phyloP scores from a whole-genome alignment of 2,329 filamentous ascomycete species.

The Xylariaceae sp. region DNA sequence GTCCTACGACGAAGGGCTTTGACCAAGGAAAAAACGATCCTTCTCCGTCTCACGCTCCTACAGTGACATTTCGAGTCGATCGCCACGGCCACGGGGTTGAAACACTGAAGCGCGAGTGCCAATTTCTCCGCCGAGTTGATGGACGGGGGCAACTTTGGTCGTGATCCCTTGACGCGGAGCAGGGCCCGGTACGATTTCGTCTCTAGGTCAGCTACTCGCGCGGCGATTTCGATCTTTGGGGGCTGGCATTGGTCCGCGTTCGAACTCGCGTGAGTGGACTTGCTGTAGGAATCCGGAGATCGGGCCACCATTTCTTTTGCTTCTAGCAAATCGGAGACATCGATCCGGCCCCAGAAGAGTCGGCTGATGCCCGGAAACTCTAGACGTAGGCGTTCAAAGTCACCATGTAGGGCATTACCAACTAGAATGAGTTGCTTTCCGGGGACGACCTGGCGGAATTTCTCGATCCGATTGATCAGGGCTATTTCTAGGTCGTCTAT shows the following conservation, averaged over 20 bases:
- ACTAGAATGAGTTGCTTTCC: constrained; percentile 4
- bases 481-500: constrained; percentile 3
- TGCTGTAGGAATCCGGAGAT: too few relatives aligned
- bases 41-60: too few relatives aligned
- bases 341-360: constrained; percentile 10
- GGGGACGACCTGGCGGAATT: background rate
- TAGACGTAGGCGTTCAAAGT: constrained; percentile 6
- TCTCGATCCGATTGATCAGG: background rate
- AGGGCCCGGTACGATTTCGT: background rate
- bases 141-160: background rate
- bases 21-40: too few relatives aligned
- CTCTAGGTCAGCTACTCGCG: background rate
- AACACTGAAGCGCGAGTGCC: background rate
- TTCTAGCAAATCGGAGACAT: constrained; percentile 7
- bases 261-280: too few relatives aligned
- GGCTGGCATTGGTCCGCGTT: background rate
- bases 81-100: constrained; percentile 1
- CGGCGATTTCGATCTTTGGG: background rate
- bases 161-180: background rate
- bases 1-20: too few relatives aligned
- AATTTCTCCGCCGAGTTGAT: constrained; percentile 4
- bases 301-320: background rate
- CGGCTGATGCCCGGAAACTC: background rate
- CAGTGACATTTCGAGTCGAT: background rate
- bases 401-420: background rate